These are phyloP conservation scores for Coniella vitis DNA, from an alignment of 2,329 filamentous ascomycete species.

Conservation along the genomic window DNA sequence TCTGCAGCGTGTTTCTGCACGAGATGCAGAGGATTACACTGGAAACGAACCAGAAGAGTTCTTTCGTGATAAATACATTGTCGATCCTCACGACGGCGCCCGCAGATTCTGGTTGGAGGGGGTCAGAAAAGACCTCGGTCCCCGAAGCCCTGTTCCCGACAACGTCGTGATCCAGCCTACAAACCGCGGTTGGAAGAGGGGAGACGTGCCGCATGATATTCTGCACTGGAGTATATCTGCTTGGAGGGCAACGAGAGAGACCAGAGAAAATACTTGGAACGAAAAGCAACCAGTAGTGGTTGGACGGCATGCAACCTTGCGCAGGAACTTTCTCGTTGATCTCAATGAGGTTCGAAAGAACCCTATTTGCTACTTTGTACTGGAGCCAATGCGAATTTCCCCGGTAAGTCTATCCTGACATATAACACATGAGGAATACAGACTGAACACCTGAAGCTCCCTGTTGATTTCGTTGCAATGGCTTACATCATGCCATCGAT, in stretches of 20 bases:
- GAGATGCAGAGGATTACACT: constrained; percentile 32
- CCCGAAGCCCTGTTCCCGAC: constrained; percentile 58
- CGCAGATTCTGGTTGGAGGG: constrained; percentile 52
- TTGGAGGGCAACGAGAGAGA: constrained; percentile 13
- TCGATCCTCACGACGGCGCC: constrained; percentile 55
- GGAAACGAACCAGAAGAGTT: constrained; percentile 39
- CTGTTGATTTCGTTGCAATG: constrained; percentile 62
- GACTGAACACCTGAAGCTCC: constrained; percentile 45
- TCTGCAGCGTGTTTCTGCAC: constrained; percentile 34
- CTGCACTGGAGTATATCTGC: constrained; percentile 70
- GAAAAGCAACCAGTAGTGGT: constrained; percentile 74
- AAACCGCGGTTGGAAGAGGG: constrained; percentile 35
- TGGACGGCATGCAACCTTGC: constrained; percentile 64
- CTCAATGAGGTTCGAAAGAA: constrained; percentile 24
- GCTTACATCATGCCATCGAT: constrained; percentile 74
- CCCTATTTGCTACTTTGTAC: constrained; percentile 57
- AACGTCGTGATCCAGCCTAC: constrained; percentile 38
- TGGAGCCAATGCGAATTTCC: constrained; percentile 72
- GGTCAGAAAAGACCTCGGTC: constrained; percentile 51
- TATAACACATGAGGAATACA: not conserved
- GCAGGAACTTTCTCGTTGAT: constrained; percentile 77
- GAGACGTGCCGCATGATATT: constrained; percentile 49
- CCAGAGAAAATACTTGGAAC: constrained; percentile 39
- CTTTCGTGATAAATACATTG: constrained; percentile 46
- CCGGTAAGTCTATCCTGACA: constrained; percentile 44